Evolutionary conservation across 441 rosid genomes (phyloP), one percentile per base, ranked within the genome.

Genomic region (Theobroma grandiflorum): DNA sequence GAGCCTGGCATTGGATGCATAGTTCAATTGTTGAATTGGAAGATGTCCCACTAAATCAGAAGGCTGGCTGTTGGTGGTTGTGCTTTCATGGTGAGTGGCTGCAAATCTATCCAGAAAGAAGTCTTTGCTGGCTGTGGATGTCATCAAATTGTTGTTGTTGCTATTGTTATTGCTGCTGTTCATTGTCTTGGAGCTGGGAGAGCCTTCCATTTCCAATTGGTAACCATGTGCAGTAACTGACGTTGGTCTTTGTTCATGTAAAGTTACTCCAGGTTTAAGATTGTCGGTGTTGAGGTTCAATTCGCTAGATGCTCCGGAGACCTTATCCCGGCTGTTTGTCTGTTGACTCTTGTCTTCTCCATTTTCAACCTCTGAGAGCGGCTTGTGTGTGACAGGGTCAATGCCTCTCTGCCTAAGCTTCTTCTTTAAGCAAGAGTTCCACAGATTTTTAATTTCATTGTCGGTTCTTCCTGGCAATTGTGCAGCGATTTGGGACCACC

Each of bases 401-500:
- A 96, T 96, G 72, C 99, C 99, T 75, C 88, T 86, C 86, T 90
- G 91, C 84, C 91, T 86, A 7, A 96, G 93, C 85, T 92, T 96
- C 91, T 96, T 96, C 93, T 96, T 96, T 8, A 96, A 84, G 90
- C 92, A 85, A 65, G 99, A 96, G 78, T 96, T 96, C 99, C 98
- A 94, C 8, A 92, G 89, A 81, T 96, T 96, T 78, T 96, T 96
- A 69, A 96, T 94, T 85, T 96, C 99, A 79, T 96, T 94, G 86
- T 96, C 99, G 42, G 98, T 94, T 84, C 99, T 89, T 78, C 98
- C 99, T 0, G 99, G 98, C 79, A 96, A 83, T 57, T 92, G 89
- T 16, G 97, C 91, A 14, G 99, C 99, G 74, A 96, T 96, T 80
- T 94, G 98, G 78, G 99, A 96, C 99, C 99, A 96, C 86, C 99